phyloP scores from a whole-genome alignment of 352 stramenopile species.

The Phytopythium mirpurense region DNA sequence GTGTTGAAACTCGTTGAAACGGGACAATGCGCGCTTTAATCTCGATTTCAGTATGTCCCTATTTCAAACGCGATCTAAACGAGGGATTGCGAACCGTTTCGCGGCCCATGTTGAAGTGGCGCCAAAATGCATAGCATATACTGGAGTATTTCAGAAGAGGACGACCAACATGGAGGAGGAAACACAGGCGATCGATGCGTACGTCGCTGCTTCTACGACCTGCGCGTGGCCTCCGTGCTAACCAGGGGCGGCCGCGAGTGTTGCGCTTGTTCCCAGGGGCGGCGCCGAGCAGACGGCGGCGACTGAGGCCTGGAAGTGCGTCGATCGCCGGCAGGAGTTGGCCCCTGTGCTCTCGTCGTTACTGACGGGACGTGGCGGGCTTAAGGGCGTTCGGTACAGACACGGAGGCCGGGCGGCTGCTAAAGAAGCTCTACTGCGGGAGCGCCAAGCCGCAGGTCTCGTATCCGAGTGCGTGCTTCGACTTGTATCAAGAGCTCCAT shows the following conservation, averaged over 20 bases:
- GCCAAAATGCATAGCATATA: too few relatives aligned
- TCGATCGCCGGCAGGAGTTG: not conserved
- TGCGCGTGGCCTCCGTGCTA: not conserved
- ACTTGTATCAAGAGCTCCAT: not conserved
- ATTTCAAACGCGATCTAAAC: not conserved
- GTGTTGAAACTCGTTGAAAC: not conserved
- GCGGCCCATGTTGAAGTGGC: not conserved
- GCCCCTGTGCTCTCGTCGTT: not conserved
- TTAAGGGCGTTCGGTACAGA: constrained; percentile 64
- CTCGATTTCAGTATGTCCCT: not conserved
- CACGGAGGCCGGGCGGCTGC: constrained; percentile 61
- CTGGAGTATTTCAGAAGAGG: too few relatives aligned
- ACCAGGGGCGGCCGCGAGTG: not conserved
- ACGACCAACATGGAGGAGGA: not conserved
- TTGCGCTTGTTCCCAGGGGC: not conserved
- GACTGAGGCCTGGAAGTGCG: constrained; percentile 40
- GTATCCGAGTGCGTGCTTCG: constrained; percentile 57
- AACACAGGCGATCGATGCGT: not conserved
- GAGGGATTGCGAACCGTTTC: constrained; percentile 3
- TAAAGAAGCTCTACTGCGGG: constrained; percentile 74
- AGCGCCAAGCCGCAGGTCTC: constrained; percentile 57
- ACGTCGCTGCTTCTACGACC: not conserved
- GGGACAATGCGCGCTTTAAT: not conserved
- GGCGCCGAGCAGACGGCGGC: not conserved
- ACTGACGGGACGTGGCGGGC: not conserved